phyloP scores from a whole-genome alignment of 169 alveolate genomes.

The Plasmodium blacklocki region DNA sequence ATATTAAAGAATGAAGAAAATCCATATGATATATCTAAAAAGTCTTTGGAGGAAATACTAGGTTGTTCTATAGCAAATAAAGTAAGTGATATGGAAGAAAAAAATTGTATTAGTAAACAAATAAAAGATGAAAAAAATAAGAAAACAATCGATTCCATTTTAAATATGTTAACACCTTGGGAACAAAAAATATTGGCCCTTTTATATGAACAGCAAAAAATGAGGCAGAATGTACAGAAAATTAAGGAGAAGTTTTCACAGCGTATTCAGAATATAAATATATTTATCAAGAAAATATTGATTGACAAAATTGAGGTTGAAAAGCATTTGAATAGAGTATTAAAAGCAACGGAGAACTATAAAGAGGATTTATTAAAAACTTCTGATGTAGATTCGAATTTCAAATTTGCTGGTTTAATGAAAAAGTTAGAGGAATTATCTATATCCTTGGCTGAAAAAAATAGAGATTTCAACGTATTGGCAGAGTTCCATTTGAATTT shows the following conservation, averaged over 20 bases:
- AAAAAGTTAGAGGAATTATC: constrained; percentile 83
- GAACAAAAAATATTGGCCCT: constrained; percentile 86
- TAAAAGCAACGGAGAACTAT: constrained; percentile 78
- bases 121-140: constrained; percentile 77
- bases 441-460: constrained; percentile 77
- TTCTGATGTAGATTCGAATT: constrained; percentile 82
- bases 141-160: constrained; percentile 78
- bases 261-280: constrained; percentile 78
- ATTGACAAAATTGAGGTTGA: constrained; percentile 84
- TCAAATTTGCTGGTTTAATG: constrained; percentile 84
- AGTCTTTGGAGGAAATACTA: constrained; percentile 64
- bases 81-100: constrained; percentile 27
- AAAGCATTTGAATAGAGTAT: constrained; percentile 82
- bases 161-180: constrained; percentile 84
- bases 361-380: constrained; percentile 76
- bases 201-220: constrained; percentile 85
- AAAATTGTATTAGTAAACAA: constrained; percentile 14
- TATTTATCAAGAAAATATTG: constrained; percentile 79
- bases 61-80: constrained; percentile 54
- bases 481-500: constrained; percentile 77
- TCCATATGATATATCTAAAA: constrained; percentile 59
- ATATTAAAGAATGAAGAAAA: constrained; percentile 49
- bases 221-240: constrained; percentile 82
- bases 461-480: constrained; percentile 81
- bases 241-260: constrained; percentile 79